A percentile compares a stretch with the other conserved stretches of the same genome.
Conservation (phyloP, 805 yeast species). For the Candida pseudoglaebosa region DNA sequence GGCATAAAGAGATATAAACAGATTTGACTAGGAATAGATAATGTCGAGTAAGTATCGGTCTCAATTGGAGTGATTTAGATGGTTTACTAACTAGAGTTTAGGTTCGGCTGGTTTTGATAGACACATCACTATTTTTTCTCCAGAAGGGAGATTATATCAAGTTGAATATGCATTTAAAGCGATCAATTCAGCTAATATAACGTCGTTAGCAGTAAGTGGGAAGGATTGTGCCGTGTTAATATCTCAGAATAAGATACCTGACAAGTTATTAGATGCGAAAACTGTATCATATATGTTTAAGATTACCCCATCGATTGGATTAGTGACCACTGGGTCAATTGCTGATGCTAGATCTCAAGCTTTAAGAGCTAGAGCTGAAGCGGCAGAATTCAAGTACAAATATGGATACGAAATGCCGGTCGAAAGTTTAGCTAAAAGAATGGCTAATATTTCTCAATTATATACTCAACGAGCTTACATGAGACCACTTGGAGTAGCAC, state of each 20-base stretch:
- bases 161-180: slow-evolving; percentile 98
- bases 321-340: slow-evolving; percentile 91
- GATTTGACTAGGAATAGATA: neutral
- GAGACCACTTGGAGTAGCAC: slow-evolving; percentile 95
- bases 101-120: slow-evolving; percentile 96
- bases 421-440: slow-evolving; percentile 85
- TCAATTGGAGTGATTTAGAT: neutral
- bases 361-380: slow-evolving; percentile 87
- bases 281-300: slow-evolving; percentile 85
- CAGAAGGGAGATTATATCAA: slow-evolving; percentile 96
- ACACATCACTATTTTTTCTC: slow-evolving; percentile 97
- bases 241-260: slow-evolving; percentile 95
- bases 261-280: slow-evolving; percentile 81
- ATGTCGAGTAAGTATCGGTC: neutral
- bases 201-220: slow-evolving; percentile 84
- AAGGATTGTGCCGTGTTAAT: slow-evolving; percentile 82
- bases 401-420: slow-evolving; percentile 97
- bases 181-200: slow-evolving; percentile 86
- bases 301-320: slow-evolving; percentile 77
- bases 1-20: neutral
- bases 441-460: slow-evolving; percentile 93
- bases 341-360: slow-evolving; percentile 95
- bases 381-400: slow-evolving; percentile 90
- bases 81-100: slow-evolving; percentile 12
- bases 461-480: slow-evolving; percentile 97